Evolutionary conservation across 1,284 basidiomycete genomes (phyloP).

Genomic region (Anthracocystis panici-leucophaei): DNA sequence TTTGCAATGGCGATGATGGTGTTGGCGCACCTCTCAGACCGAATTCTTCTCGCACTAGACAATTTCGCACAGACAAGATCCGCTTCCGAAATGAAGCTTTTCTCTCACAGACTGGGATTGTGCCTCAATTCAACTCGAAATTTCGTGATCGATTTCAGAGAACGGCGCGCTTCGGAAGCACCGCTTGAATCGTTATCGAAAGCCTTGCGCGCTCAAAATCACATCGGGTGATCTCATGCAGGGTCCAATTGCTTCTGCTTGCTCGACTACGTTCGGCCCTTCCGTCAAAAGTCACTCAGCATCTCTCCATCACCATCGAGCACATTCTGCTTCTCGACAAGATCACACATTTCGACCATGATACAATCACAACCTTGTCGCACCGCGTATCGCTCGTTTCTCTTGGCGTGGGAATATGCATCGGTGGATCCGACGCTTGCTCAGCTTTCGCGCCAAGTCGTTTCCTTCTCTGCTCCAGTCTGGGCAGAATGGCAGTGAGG

Average conservation of each 20-base stretch:
- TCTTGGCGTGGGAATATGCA: background rate
- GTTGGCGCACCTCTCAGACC: constrained; percentile 8
- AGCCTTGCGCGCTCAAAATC: background rate
- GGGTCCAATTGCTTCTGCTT: constrained; percentile 11
- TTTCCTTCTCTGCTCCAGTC: background rate
- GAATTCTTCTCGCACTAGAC: constrained; percentile 36
- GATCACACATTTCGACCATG: constrained; percentile 1
- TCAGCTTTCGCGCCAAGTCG: background rate
- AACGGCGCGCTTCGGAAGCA: constrained; percentile 28
- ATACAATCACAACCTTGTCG: background rate
- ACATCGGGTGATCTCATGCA: constrained; percentile 16
- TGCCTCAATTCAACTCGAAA: constrained; percentile 3
- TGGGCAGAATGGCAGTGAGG: background rate
- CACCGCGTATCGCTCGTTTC: background rate
- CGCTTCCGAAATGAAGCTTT: background rate
- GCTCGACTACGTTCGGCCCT: constrained; percentile 4
- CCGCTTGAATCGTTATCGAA: background rate
- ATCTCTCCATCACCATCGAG: background rate
- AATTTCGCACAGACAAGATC: constrained; percentile 16
- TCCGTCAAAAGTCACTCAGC: constrained; percentile 2
- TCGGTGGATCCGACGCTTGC: background rate
- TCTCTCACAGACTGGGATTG: background rate
- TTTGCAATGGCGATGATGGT: constrained; percentile 22
- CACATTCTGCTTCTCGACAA: background rate
- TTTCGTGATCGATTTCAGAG: constrained; percentile 33